These are phyloP conservation scores for Collybiopsis luxurians DNA, from an alignment of 768 basidiomycete species.

Conservation along the genomic window DNA sequence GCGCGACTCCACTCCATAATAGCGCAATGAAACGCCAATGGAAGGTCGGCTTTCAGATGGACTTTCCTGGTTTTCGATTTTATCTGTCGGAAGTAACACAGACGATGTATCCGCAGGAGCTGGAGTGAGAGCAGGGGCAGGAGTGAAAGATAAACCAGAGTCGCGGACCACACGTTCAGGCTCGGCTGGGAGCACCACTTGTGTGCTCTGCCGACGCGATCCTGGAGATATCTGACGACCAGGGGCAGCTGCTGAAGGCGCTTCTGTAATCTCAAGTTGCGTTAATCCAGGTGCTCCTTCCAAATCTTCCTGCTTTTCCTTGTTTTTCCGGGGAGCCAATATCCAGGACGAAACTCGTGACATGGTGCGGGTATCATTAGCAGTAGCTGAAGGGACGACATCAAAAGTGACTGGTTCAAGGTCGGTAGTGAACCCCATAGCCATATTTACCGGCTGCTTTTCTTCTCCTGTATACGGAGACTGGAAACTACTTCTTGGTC, in stretches of 20 bases:
- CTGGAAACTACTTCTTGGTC: slow-evolving; percentile 9
- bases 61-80: neutral
- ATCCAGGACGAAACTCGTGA: slow-evolving; percentile 39
- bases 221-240: neutral
- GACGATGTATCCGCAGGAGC: neutral
- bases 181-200: neutral
- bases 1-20: slow-evolving; percentile 24
- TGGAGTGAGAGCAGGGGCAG: neutral
- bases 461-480: slow-evolving; percentile 17
- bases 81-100: neutral
- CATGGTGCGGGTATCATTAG: slow-evolving; percentile 14
- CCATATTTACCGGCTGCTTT: slow-evolving; percentile 2
- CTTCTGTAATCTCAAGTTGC: neutral
- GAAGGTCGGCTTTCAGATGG: slow-evolving; percentile 9
- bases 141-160: neutral
- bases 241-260: neutral
- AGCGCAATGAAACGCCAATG: slow-evolving; percentile 27
- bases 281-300: neutral
- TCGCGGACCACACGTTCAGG: neutral
- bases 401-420: neutral
- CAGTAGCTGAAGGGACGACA: slow-evolving; percentile 4
- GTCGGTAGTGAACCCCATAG: neutral
- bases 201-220: neutral
- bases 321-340: slow-evolving; percentile 11
- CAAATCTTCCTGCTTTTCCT: neutral